A percentile compares a stretch with the other conserved stretches of the same genome.
These are phyloP conservation scores for Penicillium lividum DNA, from an alignment of 495 filamentous ascomycete species.

Conservation along the genomic window DNA sequence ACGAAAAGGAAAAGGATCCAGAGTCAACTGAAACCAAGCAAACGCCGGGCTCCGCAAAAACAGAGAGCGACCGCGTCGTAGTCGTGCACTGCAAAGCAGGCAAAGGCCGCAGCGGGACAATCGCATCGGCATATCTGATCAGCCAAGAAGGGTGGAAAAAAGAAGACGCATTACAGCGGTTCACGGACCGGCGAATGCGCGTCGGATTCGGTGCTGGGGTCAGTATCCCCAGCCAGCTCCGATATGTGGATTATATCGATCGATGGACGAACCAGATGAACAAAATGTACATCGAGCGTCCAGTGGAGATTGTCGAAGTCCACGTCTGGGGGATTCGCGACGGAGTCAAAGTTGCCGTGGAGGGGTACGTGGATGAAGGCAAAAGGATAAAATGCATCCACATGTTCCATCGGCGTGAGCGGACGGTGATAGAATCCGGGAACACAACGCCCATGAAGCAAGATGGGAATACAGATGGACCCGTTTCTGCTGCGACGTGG, in stretches of 20 bases:
- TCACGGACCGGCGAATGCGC: constrained; percentile 87
- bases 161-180: constrained; percentile 74
- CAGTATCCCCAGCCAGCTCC: constrained; percentile 87
- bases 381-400: constrained; percentile 84
- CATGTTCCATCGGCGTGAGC: constrained; percentile 72
- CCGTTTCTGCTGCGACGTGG: constrained; percentile 10
- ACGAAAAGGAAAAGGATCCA: constrained; percentile 30
- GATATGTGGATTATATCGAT: constrained; percentile 90
- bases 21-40: constrained; percentile 23
- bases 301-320: constrained; percentile 82
- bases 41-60: not conserved
- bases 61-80: constrained; percentile 58
- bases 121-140: constrained; percentile 85
- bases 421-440: constrained; percentile 64
- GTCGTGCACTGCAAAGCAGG: constrained; percentile 98
- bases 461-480: not conserved
- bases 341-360: constrained; percentile 83
- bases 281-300: constrained; percentile 81
- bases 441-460: constrained; percentile 8
- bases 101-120: constrained; percentile 90
- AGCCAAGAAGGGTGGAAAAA: constrained; percentile 83
- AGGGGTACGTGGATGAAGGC: constrained; percentile 84
- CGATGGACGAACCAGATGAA: constrained; percentile 70
- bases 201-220: constrained; percentile 85
- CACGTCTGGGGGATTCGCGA: constrained; percentile 88